Conservation (phyloP, 257 asterid genomes). For the Primulina huaijiensis region DNA sequence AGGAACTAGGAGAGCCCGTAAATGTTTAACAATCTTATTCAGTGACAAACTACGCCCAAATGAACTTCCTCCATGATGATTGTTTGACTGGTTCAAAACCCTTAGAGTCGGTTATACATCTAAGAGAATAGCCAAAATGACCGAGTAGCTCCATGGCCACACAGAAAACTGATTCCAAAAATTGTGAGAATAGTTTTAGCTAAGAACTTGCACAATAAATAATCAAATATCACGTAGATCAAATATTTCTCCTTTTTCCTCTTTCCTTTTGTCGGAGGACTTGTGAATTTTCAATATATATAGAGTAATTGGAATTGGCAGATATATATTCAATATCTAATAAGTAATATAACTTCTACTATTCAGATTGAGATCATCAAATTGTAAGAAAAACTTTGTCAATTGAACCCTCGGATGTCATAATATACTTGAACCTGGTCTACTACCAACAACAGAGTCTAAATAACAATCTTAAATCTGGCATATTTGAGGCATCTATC, state of each 20-base stretch:
- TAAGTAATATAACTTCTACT: not conserved
- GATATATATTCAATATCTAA: not conserved
- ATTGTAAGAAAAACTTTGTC: not conserved
- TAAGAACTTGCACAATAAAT: not conserved
- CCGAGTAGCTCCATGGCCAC: constrained; percentile 3
- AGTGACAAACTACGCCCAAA: not conserved
- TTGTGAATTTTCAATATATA: not conserved
- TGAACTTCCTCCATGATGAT: not conserved
- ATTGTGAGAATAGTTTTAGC: not conserved
- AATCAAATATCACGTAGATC: not conserved
- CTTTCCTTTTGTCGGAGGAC: not conserved
- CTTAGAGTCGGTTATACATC: not conserved
- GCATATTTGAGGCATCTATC: not conserved
- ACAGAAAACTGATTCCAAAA: not conserved
- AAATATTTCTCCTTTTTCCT: too few relatives aligned
- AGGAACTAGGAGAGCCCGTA: not conserved
- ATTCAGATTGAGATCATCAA: not conserved
- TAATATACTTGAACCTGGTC: not conserved
- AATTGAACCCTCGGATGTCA: too few relatives aligned
- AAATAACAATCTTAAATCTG: not conserved
- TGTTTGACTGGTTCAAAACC: not conserved
- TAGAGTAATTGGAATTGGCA: not conserved
- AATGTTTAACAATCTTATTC: not conserved
- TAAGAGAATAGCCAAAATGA: not conserved
- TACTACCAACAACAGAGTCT: not conserved